Evolutionary conservation across 257 asterid genomes (phyloP).

Genomic region (Solanum acaule): DNA sequence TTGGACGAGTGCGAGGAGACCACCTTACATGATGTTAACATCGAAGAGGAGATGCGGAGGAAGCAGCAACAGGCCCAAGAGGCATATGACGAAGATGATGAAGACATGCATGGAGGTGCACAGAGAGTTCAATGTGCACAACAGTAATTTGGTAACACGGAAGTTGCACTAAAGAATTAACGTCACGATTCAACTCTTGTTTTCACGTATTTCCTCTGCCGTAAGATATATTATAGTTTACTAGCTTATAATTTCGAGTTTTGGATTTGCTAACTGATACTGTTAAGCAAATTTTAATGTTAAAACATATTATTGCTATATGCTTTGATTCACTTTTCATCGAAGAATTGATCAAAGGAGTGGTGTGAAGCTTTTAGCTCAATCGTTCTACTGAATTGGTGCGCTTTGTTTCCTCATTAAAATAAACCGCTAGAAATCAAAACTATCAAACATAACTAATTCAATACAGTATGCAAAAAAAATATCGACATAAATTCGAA

Average conservation of each 20-base stretch:
- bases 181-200: not conserved
- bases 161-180: not conserved
- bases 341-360: not conserved
- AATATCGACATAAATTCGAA: no score
- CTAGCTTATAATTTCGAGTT: not conserved
- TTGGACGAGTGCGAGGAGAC: constrained; percentile 19
- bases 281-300: not conserved
- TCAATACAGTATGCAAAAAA: not conserved
- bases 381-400: no score
- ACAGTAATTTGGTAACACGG: constrained; percentile 4
- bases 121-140: constrained; percentile 21
- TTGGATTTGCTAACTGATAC: not conserved
- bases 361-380: no score
- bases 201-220: not conserved
- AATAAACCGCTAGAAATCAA: not conserved
- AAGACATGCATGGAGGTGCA: constrained; percentile 14
- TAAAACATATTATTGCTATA: not conserved
- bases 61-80: constrained; percentile 11
- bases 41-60: constrained; percentile 16
- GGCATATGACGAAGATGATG: constrained; percentile 14
- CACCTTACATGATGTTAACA: constrained; percentile 11
- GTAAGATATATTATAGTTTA: not conserved
- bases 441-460: not conserved
- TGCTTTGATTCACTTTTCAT: not conserved
- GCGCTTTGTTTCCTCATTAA: not conserved